These are phyloP conservation scores for Hanseniaspora lindneri DNA, from an alignment of 805 yeast species.

Conservation along the genomic window DNA sequence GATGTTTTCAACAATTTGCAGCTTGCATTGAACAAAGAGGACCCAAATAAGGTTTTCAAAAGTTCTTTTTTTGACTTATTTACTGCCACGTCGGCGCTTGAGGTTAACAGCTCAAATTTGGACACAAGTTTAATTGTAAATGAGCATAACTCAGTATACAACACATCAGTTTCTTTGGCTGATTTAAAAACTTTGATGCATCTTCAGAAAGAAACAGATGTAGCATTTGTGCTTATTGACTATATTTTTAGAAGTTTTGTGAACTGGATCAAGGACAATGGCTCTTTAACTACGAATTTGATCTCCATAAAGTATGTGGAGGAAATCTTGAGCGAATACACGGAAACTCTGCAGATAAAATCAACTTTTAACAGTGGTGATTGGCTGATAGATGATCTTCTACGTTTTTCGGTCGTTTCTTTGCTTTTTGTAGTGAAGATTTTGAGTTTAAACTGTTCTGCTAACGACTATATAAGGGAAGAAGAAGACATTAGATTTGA, in stretches of 20 bases:
- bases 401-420: conserved; percentile 42
- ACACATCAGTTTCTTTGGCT: not conserved
- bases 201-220: conserved; percentile 29
- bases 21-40: conserved; percentile 23
- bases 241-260: conserved; percentile 43
- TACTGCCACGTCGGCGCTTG: conserved; percentile 83
- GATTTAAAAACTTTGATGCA: not conserved
- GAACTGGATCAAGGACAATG: conserved; percentile 64
- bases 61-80: conserved; percentile 51
- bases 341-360: conserved; percentile 20
- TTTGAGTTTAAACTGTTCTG: conserved; percentile 35
- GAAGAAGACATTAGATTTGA: conserved; percentile 50
- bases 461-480: conserved; percentile 50
- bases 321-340: conserved; percentile 36
- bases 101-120: conserved; percentile 54
- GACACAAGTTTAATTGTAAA: conserved; percentile 61
- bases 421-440: conserved; percentile 43
- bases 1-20: conserved; percentile 35
- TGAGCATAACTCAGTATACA: conserved; percentile 30
- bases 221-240: conserved; percentile 43
- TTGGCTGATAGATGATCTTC: conserved; percentile 37
- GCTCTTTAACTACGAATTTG: conserved; percentile 58
- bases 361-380: conserved; percentile 21
- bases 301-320: conserved; percentile 67
- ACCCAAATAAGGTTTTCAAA: conserved; percentile 47